Conservation (phyloP, 345 rosid species). For the Lepidium sativum region DNA sequence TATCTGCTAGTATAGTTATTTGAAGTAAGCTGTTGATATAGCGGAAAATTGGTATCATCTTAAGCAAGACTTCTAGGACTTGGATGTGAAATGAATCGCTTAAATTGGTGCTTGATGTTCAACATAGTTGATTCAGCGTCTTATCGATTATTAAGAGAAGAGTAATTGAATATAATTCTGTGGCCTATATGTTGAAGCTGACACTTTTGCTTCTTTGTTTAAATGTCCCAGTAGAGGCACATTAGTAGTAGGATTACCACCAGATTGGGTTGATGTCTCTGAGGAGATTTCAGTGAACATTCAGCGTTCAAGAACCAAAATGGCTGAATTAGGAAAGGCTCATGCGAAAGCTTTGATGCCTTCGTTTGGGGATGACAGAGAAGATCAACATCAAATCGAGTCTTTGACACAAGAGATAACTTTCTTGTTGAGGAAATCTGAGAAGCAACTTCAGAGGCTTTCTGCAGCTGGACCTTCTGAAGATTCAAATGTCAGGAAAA, state of each 20-base stretch:
- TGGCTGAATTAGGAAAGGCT: slow-evolving; percentile 78
- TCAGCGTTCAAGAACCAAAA: slow-evolving; percentile 62
- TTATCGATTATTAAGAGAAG: not conserved
- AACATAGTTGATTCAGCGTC: not conserved
- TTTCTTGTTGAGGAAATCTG: slow-evolving; percentile 64
- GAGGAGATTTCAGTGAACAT: slow-evolving; percentile 82
- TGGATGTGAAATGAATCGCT: not conserved
- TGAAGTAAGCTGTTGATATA: slow-evolving; percentile 5
- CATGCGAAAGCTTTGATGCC: slow-evolving; percentile 98
- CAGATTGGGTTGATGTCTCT: slow-evolving; percentile 94
- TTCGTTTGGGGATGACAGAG: slow-evolving; percentile 95
- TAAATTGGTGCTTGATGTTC: not conserved
- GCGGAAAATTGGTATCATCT: not conserved
- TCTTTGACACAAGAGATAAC: slow-evolving; percentile 81
- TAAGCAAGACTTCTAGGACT: not conserved
- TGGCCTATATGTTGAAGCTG: not conserved
- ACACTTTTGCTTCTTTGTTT: not conserved
- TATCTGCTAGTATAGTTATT: slow-evolving; percentile 1
- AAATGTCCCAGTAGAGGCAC: slow-evolving; percentile 46
- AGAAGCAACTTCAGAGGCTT: slow-evolving; percentile 68
- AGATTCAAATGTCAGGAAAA: slow-evolving; percentile 90
- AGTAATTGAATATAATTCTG: not conserved
- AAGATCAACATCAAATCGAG: slow-evolving; percentile 84
- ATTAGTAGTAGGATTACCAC: slow-evolving; percentile 74
- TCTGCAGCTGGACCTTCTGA: slow-evolving; percentile 70